Base-by-base conservation (phyloP, 768 basidiomycete species). In the Kwoniella sp. region DNA sequence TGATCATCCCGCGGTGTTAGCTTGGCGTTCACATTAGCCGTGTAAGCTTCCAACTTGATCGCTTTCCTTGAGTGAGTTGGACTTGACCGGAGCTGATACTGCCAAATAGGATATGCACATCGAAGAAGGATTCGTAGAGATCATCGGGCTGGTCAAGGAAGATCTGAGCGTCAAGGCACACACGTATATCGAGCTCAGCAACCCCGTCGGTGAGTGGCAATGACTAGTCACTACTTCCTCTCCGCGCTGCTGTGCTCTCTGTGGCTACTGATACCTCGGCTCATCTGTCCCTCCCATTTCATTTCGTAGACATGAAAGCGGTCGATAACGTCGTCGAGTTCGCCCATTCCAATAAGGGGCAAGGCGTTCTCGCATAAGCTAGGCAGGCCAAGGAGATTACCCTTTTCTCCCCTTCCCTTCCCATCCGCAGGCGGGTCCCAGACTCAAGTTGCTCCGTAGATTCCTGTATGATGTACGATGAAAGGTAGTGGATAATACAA, bases 91-190 rank as follows among this genome's bases (percentile, higher is more conserved):
- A 49, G 48, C 48, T 49, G 48, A 49, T 22, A 24, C 13, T 22
- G 7, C 17, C 13, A 21, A 0, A 44, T 56, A 85, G 84, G 83
- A 82, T 61, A 74, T 82, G 25, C 78, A 82, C 50, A 80, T 87
- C 55, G 79, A 80, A 1, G 86, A 85, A 55, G 80, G 84, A 2
- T 90, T 81, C 65, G 81, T 88, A 50, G 90, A 91, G 76, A 80
- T 91, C 56, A 83, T 91, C 27, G 90, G 89, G 6, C 83, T 76
- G 5, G 89, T 86, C 22, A 60, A 82, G 24, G 82, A 86, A 63
- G 81, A 85, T 25, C 82, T 85, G 17, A 85, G 83, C 1, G 79
- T 91, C 69, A 86, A 85, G 72, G 83, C 87, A 78, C 68, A 87
- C 70, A 76, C 73, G 1, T 71, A 78, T 61, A 83, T 87, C 63